Evolutionary conservation across 495 filamentous ascomycete species (phyloP).

Genomic region (Neurospora sp.): DNA sequence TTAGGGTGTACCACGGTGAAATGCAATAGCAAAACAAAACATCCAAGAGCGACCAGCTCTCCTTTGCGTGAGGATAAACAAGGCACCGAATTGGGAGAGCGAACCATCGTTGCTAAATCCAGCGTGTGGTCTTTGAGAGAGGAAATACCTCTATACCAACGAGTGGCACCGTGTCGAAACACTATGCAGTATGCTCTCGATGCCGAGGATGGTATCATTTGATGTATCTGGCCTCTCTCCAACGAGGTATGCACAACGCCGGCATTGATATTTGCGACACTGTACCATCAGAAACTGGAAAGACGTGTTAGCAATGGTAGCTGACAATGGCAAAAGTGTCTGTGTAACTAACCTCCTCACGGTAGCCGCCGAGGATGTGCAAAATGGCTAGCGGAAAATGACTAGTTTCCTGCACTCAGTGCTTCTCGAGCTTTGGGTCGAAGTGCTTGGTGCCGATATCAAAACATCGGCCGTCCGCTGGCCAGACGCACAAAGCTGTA

Average conservation of each 20-base stretch:
- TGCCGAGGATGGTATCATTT: not conserved
- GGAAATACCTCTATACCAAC: not conserved
- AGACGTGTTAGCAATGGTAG: not conserved
- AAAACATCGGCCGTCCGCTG: constrained; percentile 59
- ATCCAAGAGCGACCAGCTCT: not conserved
- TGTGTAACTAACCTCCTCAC: not conserved
- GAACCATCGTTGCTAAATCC: not conserved
- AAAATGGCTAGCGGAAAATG: not conserved
- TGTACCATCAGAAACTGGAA: not conserved
- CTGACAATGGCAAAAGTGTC: not conserved
- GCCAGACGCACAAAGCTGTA: constrained; percentile 79
- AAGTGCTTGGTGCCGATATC: constrained; percentile 4
- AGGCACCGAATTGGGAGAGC: not conserved
- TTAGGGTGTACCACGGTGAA: not conserved
- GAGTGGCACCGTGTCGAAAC: not conserved
- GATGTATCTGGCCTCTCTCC: not conserved
- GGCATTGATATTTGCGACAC: not conserved
- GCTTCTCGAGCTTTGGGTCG: not conserved
- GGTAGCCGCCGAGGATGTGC: not conserved
- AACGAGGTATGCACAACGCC: not conserved
- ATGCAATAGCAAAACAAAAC: not conserved
- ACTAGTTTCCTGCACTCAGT: not conserved
- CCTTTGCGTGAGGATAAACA: not conserved
- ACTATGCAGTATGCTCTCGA: not conserved
- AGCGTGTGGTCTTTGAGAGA: not conserved